Percentiles rank a stretch among this genome's conserved stretches.
Evolutionary conservation across 2,329 filamentous ascomycete genomes (phyloP).

Genomic region (Colletotrichum gigasporum): DNA sequence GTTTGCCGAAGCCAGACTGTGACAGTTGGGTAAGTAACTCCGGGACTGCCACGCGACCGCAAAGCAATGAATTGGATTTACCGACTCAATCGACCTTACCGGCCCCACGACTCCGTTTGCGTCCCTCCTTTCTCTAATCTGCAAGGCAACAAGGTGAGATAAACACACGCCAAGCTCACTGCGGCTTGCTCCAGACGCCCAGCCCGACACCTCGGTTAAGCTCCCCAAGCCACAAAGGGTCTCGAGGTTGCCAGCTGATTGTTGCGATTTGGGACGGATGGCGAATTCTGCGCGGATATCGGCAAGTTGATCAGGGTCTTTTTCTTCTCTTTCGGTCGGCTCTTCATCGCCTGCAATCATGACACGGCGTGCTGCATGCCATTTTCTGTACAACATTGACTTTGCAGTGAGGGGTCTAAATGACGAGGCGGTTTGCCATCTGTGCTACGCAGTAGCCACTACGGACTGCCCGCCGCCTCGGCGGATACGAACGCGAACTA

Average conservation of each 20-base stretch:
- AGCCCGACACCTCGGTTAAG: background rate
- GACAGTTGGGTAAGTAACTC: too few relatives aligned
- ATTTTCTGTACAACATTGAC: background rate
- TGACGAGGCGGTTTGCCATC: background rate
- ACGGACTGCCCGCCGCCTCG: background rate
- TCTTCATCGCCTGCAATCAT: too few relatives aligned
- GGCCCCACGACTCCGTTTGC: slow-evolving; percentile 1
- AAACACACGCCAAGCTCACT: background rate
- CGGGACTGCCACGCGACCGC: background rate
- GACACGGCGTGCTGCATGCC: background rate
- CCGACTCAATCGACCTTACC: background rate
- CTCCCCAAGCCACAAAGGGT: too few relatives aligned
- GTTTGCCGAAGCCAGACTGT: too few relatives aligned
- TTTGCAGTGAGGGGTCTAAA: too few relatives aligned
- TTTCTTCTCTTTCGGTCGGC: background rate
- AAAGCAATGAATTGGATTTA: background rate
- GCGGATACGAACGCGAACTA: background rate
- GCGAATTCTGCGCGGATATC: too few relatives aligned
- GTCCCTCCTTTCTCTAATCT: background rate
- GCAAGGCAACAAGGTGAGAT: background rate
- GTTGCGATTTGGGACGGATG: too few relatives aligned
- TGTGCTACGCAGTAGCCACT: background rate
- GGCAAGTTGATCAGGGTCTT: background rate
- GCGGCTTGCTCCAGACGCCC: background rate
- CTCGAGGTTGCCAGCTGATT: too few relatives aligned